These are phyloP conservation scores for Gentiana macrophylla DNA, from an alignment of 257 asterid species.

Conservation along the genomic window DNA sequence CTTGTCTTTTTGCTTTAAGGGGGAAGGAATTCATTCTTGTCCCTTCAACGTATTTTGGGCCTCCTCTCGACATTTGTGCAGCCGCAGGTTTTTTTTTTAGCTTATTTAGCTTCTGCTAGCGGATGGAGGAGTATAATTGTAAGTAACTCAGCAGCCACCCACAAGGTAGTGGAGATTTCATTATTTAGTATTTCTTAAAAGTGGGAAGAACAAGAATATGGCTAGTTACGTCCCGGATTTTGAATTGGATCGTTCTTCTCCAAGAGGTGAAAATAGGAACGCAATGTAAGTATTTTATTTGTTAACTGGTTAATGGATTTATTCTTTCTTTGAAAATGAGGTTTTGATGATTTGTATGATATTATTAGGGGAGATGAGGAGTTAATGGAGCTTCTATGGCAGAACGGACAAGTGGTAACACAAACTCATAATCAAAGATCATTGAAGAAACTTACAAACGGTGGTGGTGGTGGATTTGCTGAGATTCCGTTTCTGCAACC, in stretches of 20 bases:
- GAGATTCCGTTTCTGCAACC: constrained; percentile 23
- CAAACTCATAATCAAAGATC: constrained; percentile 58
- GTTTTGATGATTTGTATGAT: background rate
- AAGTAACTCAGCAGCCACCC: too few species aligned
- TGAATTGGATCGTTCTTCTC: constrained; percentile 35
- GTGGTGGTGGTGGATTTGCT: constrained; percentile 16
- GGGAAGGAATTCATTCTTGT: too few species aligned
- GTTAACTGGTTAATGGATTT: background rate
- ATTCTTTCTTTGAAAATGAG: background rate
- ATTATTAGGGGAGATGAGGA: constrained; percentile 25
- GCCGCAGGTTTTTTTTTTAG: too few species aligned
- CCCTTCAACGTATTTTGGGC: too few species aligned
- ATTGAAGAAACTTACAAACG: constrained; percentile 19
- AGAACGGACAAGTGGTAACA: constrained; percentile 52
- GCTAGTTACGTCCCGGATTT: constrained; percentile 56
- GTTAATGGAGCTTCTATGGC: constrained; percentile 70
- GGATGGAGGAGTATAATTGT: too few species aligned
- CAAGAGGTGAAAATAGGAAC: constrained; percentile 25
- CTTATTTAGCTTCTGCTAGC: too few species aligned
- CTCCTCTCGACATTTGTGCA: too few species aligned
- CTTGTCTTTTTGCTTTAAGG: too few species aligned
- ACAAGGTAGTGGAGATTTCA: too few species aligned
- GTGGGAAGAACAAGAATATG: constrained; percentile 16
- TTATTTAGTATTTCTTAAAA: too few species aligned
- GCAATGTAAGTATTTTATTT: constrained; percentile 27